Percentiles rank a stretch among this genome's conserved stretches.
Conservation (phyloP, 2,329 filamentous ascomycete species). For the Penicillium sumatraense region DNA sequence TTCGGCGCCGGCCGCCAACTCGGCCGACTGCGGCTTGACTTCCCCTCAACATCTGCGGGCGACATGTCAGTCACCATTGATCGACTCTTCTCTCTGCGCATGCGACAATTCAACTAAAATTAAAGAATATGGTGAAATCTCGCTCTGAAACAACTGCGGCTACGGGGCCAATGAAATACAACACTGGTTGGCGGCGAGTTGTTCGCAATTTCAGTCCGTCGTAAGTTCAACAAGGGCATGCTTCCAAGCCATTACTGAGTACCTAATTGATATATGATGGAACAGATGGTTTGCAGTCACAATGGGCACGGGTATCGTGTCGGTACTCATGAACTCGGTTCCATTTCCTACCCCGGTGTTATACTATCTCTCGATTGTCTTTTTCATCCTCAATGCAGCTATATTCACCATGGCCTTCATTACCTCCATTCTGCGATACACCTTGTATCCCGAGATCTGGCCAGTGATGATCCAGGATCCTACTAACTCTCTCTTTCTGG, state of each 20-base stretch:
- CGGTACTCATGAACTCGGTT: slow-evolving; percentile 64
- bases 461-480: slow-evolving; percentile 66
- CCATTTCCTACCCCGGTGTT: slow-evolving; percentile 65
- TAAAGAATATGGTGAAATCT: neutral
- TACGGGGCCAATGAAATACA: slow-evolving; percentile 20
- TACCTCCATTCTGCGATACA: slow-evolving; percentile 64
- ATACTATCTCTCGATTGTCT: slow-evolving; percentile 61
- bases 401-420: slow-evolving; percentile 61
- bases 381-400: slow-evolving; percentile 64
- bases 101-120: neutral
- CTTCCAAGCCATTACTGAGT: neutral
- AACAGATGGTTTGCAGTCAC: slow-evolving; percentile 62
- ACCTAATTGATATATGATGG: neutral
- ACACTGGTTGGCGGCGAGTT: slow-evolving; percentile 42
- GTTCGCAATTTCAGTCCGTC: slow-evolving; percentile 61
- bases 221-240: slow-evolving; percentile 37
- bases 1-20: slow-evolving; percentile 2
- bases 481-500: slow-evolving; percentile 67
- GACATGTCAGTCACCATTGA: neutral
- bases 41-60: neutral
- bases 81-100: neutral
- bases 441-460: slow-evolving; percentile 67
- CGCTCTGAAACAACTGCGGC: neutral
- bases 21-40: neutral
- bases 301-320: slow-evolving; percentile 72